Conservation (phyloP, 306 rosid genomes). For the Prunus padus region DNA sequence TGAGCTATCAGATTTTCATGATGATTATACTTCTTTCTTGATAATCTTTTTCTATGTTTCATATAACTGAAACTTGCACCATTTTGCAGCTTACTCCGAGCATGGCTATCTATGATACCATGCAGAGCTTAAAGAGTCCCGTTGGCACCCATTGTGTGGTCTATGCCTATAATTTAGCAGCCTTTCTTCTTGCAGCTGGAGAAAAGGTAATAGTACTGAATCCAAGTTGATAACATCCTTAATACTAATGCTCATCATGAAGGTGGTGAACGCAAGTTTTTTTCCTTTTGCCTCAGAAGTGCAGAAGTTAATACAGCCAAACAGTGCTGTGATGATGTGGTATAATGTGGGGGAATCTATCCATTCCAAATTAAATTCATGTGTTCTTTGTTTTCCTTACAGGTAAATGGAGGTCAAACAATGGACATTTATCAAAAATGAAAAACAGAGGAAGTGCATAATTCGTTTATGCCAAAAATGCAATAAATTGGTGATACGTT, state of each 20-base stretch:
- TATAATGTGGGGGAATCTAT: not conserved
- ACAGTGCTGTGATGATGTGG: not conserved
- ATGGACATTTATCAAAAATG: too few species aligned
- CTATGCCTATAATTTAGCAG: conserved; percentile 69
- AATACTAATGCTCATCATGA: not conserved
- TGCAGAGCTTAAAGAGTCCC: conserved; percentile 86
- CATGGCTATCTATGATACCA: conserved; percentile 85
- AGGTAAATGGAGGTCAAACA: too few species aligned
- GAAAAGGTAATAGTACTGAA: conserved; percentile 56
- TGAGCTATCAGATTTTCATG: too few species aligned
- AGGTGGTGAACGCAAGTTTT: not conserved
- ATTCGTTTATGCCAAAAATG: too few species aligned
- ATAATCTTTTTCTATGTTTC: too few species aligned
- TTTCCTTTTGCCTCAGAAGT: not conserved
- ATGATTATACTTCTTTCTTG: too few species aligned
- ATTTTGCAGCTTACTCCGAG: conserved; percentile 85
- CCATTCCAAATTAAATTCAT: too few species aligned
- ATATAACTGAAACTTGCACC: conserved; percentile 22
- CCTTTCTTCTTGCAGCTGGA: conserved; percentile 91
- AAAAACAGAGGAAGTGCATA: too few species aligned
- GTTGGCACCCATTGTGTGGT: conserved; percentile 86
- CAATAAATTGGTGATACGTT: too few species aligned
- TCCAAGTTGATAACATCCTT: not conserved
- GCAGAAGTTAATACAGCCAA: not conserved
- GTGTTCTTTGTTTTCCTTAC: too few species aligned